A percentile compares a stretch with the other conserved stretches of the same genome.
Evolutionary conservation across 1,284 basidiomycete species (phyloP).

Genomic region (Xanthoconium separans): DNA sequence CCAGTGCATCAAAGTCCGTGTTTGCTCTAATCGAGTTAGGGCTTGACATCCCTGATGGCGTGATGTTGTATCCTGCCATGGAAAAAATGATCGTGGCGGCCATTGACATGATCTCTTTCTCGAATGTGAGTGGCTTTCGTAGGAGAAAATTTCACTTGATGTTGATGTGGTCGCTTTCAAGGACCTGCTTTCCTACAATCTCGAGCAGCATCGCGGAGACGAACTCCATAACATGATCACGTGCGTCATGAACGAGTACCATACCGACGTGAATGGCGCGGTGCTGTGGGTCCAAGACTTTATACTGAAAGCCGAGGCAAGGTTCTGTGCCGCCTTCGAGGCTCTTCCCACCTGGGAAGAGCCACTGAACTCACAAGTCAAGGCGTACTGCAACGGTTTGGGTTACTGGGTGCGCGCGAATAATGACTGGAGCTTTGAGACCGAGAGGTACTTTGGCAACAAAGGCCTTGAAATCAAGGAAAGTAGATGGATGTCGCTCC

Average conservation of each 20-base stretch:
- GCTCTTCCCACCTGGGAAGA: too few relatives aligned
- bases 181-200: neutral
- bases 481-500: too few relatives aligned
- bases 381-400: too few relatives aligned
- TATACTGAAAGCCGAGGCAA: neutral
- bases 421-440: too few relatives aligned
- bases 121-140: neutral
- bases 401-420: too few relatives aligned
- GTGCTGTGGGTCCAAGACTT: slow-evolving; percentile 33
- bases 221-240: neutral
- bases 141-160: neutral
- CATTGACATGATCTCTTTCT: neutral
- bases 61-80: slow-evolving; percentile 15
- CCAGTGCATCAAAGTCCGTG: slow-evolving; percentile 5
- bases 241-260: neutral
- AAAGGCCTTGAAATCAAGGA: too few relatives aligned
- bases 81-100: slow-evolving; percentile 14
- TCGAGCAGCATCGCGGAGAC: neutral
- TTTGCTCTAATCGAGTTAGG: slow-evolving; percentile 13
- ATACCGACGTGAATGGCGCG: slow-evolving; percentile 29
- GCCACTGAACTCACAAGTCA: too few relatives aligned
- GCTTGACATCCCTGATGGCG: slow-evolving; percentile 20
- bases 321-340: too few relatives aligned
- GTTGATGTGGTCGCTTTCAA: neutral
- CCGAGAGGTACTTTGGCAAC: too few relatives aligned